phyloP scores from a whole-genome alignment of 148 eudicot species.

The Rhododendron vialii region DNA sequence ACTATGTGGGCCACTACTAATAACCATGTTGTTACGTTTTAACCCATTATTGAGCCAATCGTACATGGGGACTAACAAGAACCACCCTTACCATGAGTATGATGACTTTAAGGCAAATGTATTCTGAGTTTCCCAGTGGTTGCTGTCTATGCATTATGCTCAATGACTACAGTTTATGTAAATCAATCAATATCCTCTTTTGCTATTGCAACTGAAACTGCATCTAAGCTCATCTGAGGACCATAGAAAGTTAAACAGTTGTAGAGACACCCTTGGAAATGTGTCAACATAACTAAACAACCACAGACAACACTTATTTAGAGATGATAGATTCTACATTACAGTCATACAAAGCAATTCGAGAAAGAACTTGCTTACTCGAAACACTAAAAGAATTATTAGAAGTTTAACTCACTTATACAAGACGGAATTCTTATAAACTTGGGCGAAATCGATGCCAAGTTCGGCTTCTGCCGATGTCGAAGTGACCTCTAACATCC shows the following conservation, averaged over 20 bases:
- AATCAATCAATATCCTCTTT: background rate
- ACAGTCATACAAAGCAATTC: background rate
- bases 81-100: background rate
- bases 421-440: conserved; percentile 43
- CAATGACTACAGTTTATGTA: background rate
- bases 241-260: background rate
- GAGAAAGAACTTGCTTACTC: background rate
- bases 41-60: background rate
- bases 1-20: background rate
- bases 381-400: background rate
- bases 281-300: background rate
- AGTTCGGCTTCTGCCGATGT: conserved; percentile 60
- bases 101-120: background rate
- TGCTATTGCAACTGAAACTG: background rate
- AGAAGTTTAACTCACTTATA: conserved; percentile 42
- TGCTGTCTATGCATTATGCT: background rate
- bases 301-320: background rate
- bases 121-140: background rate
- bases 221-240: background rate
- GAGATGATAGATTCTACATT: background rate
- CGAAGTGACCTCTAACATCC: conserved; percentile 88
- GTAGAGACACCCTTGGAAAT: background rate
- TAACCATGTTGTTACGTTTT: background rate
- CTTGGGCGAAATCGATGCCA: conserved; percentile 60
- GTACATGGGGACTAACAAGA: background rate